Conservation (phyloP, 2,329 filamentous ascomycete genomes). For the Aspergillus awamori region DNA sequence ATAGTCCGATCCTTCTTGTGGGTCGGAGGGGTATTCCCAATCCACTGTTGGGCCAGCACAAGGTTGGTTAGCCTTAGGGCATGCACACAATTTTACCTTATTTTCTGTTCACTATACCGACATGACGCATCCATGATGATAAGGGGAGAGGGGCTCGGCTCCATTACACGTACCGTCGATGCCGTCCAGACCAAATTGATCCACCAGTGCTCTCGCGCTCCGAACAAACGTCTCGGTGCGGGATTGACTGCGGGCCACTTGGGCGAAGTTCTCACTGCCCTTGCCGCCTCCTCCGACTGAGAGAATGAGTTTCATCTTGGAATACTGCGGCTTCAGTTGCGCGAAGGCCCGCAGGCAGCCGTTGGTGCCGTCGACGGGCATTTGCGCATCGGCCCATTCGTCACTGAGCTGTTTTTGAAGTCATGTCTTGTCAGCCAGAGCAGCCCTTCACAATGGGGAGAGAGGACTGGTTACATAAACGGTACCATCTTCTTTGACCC, state of each 20-base stretch:
- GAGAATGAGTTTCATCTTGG: conserved; percentile 72
- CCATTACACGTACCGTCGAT: conserved; percentile 67
- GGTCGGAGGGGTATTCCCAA: conserved; percentile 74
- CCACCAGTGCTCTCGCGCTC: conserved; percentile 67
- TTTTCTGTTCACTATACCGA: background rate
- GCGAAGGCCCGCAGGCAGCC: conserved; percentile 75
- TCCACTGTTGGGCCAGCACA: conserved; percentile 59
- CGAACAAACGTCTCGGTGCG: conserved; percentile 70
- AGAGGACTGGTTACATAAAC: conserved; percentile 63
- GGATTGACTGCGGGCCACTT: conserved; percentile 64
- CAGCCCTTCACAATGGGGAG: conserved; percentile 17
- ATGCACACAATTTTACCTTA: background rate
- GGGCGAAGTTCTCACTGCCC: conserved; percentile 68
- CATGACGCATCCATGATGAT: background rate
- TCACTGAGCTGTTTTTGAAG: conserved; percentile 66
- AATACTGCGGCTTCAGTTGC: conserved; percentile 70
- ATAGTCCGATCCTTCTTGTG: conserved; percentile 70
- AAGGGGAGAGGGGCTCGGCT: background rate
- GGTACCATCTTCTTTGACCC: conserved; percentile 69
- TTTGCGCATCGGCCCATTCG: conserved; percentile 74
- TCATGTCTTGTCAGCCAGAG: conserved; percentile 22
- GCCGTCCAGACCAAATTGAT: conserved; percentile 71
- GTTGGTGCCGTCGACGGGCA: conserved; percentile 70
- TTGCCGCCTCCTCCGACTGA: conserved; percentile 71
- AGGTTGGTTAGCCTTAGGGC: background rate